Conservation (phyloP, 176 grass and related monocot species). For the Rhynchospora pubera region DNA sequence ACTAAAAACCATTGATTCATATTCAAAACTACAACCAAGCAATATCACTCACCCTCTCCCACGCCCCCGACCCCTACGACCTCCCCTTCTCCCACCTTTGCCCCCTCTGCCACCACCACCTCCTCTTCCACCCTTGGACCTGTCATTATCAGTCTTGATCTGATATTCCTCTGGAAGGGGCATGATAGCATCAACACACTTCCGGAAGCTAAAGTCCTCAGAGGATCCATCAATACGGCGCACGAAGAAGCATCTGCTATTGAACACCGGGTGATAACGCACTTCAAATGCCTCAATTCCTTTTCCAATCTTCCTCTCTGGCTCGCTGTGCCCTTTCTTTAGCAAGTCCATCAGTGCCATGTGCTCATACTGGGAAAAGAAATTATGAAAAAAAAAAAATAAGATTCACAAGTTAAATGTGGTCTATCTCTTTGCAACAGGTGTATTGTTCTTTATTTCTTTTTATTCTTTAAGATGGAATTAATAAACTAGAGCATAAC, state of each 20-base stretch:
- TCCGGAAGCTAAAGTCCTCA: slow-evolving; percentile 97
- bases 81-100: slow-evolving; percentile 29
- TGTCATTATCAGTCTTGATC: slow-evolving; percentile 30
- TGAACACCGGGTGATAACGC: slow-evolving; percentile 54
- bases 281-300: slow-evolving; percentile 82
- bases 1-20: background rate
- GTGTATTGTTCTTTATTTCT: background rate
- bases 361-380: slow-evolving; percentile 60
- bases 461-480: background rate
- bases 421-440: background rate
- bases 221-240: slow-evolving; percentile 48
- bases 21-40: background rate
- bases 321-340: slow-evolving; percentile 71
- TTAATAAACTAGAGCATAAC: background rate
- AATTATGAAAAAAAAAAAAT: background rate
- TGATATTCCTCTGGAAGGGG: slow-evolving; percentile 79
- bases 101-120: slow-evolving; percentile 28
- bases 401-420: background rate
- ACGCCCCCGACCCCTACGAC: slow-evolving; percentile 27
- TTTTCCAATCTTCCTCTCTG: slow-evolving; percentile 58
- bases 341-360: slow-evolving; percentile 69
- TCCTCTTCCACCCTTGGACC: slow-evolving; percentile 29
- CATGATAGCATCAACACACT: slow-evolving; percentile 78
- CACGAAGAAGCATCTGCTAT: slow-evolving; percentile 79
- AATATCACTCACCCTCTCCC: slow-evolving; percentile 34